Base-by-base conservation (phyloP, 2,329 filamentous ascomycete genomes). In the Endothia cerciana region DNA sequence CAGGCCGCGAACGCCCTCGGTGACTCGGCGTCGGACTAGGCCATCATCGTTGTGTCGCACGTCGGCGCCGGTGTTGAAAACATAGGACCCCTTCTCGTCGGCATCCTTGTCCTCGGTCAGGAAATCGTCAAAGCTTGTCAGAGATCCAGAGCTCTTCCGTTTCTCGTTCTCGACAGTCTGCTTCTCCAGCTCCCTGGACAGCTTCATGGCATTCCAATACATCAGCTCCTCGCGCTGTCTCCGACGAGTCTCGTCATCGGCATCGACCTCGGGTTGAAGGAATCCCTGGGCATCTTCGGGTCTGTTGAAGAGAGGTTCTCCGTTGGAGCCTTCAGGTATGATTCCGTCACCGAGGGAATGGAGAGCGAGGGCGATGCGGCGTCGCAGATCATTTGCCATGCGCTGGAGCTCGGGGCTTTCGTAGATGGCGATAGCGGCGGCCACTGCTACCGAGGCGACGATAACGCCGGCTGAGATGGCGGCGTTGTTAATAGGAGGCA, bases 221-320 rank as follows among this genome's bases (percentile, higher is more conserved):
- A 89, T 79, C 67, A 90, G 73, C 75, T 90, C 87, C 71, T 89
- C 87, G 45, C 87, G 82, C 73, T 90, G 87, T 65, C 85, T 80
- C 70, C 84, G 83, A 62, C 84, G 82, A 28, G 82, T 85, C 69
- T 87, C 87, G 61, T 89, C 86, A 70, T 90, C 87, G 64, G 86
- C 87, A 41, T 88, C 87, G 28, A 89, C 82, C 40, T 83, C 79
- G 60, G 85, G 86, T 70, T 83, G 77, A 64, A 88, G 73, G 72
- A 89, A 89, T 10, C 87, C 87, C 63, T 89, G 83, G 65, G 87
- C 87, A 74, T 90, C 87, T 73, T 90, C 87, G 61, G 87, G 87
- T 15, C 87, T 79, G 74, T 90, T 90, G 76, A 89, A 89, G 36
- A 85, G 76, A 65, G 87, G 87, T 70, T 85, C 78, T 38, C 78